phyloP scores from a whole-genome alignment of 805 yeast species.

The Saccharomycopsis vini region DNA sequence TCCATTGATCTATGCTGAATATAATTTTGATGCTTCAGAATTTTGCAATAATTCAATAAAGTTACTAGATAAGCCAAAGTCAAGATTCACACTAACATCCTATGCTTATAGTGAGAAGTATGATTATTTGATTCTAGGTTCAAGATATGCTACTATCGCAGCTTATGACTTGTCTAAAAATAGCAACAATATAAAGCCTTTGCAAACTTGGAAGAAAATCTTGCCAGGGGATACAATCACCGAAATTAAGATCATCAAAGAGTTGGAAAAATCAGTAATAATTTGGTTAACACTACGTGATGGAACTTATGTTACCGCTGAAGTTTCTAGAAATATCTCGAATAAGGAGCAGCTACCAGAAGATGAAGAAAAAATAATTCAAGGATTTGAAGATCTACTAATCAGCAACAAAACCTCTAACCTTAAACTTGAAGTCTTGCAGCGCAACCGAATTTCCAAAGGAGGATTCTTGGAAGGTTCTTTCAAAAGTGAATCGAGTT shows the following conservation, averaged over 20 bases:
- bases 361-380: background rate
- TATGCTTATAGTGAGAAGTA: slow-evolving; percentile 33
- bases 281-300: slow-evolving; percentile 48
- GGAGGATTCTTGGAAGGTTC: slow-evolving; percentile 77
- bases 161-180: slow-evolving; percentile 37
- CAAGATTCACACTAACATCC: slow-evolving; percentile 47
- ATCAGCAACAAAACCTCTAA: slow-evolving; percentile 8
- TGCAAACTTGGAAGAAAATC: slow-evolving; percentile 36
- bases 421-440: slow-evolving; percentile 28
- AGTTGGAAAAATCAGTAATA: slow-evolving; percentile 13
- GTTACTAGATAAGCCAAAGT: slow-evolving; percentile 24
- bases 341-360: no score
- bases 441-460: slow-evolving; percentile 54
- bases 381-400: slow-evolving; percentile 9
- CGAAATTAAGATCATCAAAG: slow-evolving; percentile 33
- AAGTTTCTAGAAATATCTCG: slow-evolving; percentile 18
- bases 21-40: slow-evolving; percentile 21
- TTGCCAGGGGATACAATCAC: slow-evolving; percentile 65
- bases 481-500: slow-evolving; percentile 26
- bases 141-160: slow-evolving; percentile 60
- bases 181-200: slow-evolving; percentile 10
- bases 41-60: background rate
- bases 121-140: slow-evolving; percentile 49
- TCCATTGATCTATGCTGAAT: slow-evolving; percentile 34
- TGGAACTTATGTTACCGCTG: slow-evolving; percentile 38